Evolutionary conservation across 805 yeast genomes (phyloP), one percentile per base, ranked within the genome.

Genomic region (Candida xiaguanensis): DNA sequence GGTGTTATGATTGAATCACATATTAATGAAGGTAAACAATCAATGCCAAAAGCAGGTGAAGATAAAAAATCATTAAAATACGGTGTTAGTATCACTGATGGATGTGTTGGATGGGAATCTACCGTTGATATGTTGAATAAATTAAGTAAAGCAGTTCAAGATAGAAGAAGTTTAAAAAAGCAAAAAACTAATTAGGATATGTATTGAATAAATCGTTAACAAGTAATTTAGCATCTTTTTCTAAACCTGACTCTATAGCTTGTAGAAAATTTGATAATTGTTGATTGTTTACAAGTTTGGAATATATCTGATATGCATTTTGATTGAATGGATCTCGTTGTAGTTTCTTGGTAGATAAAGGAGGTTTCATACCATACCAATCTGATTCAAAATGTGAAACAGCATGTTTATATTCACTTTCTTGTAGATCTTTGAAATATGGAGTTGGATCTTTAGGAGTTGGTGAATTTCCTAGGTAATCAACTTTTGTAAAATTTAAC

Each of bases 61-160:
- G 74, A 72, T 42, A 76, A 75, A 53, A 69, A 69, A 8, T 78
- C 78, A 40, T 72, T 89, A 59, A 79, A 85, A 59, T 87, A 90
- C 72, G 99, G 99, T 65, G 95, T 90, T 47, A 85, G 95, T 44
- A 89, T 93, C 63, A 93, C 99, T 45, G 99, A 93, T 65, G 96
- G 93, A 20, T 93, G 99, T 74, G 95, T 93, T 40, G 74, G 83
- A 45, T 89, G 95, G 88, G 95, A 87, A 46, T 74, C 85, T 41
- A 93, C 99, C 39, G 93, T 77, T 43, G 72, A 62, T 3, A 90
- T 91, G 77, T 80, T 93, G 59, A 75, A 71, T 33, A 80, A 79
- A 47, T 76, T 93, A 52, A 85, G 96, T 31, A 76, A 70, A 36
- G 95, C 97, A 42, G 96, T 91, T 34, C 78, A 78, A 63, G 65